Percentiles rank a stretch among this genome's conserved stretches.
These are phyloP conservation scores for Neocallimastix lanati DNA, from an alignment of 192 early-diverging fungal genomes.

Conservation along the genomic window DNA sequence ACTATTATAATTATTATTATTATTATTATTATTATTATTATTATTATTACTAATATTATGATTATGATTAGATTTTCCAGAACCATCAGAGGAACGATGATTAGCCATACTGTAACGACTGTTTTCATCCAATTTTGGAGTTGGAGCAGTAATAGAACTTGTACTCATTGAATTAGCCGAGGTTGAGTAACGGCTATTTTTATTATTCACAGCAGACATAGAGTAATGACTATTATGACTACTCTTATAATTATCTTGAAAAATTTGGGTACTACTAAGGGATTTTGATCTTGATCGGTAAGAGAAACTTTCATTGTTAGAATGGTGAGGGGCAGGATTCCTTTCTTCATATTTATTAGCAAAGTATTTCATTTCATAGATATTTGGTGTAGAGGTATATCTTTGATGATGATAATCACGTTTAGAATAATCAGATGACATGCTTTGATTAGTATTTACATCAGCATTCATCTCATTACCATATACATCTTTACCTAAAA, in stretches of 20 bases:
- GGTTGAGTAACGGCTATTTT: no score
- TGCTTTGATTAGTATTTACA: background rate
- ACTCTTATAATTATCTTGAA: background rate
- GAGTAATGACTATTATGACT: background rate
- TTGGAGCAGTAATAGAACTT: no score
- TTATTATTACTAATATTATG: no score
- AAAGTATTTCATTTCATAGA: background rate
- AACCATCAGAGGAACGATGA: background rate
- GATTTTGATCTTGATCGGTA: background rate
- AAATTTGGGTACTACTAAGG: background rate
- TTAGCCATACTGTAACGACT: no score
- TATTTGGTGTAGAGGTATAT: background rate
- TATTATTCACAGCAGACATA: no score
- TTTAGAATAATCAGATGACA: background rate
- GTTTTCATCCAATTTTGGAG: no score
- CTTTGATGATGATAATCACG: background rate
- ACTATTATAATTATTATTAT: no score
- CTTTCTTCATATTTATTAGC: background rate
- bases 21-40: no score
- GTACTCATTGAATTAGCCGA: no score
- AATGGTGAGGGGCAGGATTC: background rate
- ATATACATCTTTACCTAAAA: background rate
- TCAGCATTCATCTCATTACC: background rate
- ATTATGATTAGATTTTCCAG: background rate
- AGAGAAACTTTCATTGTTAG: background rate